Conservation (phyloP, 2,329 filamentous ascomycete genomes). For the Fusarium napiforme region DNA sequence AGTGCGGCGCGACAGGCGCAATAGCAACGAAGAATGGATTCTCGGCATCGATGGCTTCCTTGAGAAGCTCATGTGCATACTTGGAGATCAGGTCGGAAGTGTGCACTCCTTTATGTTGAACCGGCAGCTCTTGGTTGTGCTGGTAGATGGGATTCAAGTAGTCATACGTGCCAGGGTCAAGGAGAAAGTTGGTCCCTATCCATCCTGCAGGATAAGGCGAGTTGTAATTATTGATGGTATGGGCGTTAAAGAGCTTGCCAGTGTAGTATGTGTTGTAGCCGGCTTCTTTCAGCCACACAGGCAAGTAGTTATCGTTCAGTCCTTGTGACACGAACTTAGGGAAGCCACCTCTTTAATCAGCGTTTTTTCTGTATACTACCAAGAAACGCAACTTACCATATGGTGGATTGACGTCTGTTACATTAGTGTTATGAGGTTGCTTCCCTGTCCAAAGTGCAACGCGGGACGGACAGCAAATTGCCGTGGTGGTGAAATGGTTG, state of each 20-base stretch:
- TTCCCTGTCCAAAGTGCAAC: slow-evolving; percentile 74
- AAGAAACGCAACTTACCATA: background rate
- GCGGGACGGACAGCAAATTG: slow-evolving; percentile 74
- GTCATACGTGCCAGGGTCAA: slow-evolving; percentile 52
- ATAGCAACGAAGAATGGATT: slow-evolving; percentile 75
- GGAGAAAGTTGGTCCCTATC: slow-evolving; percentile 56
- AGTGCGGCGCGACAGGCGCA: slow-evolving; percentile 75
- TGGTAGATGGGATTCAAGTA: slow-evolving; percentile 63
- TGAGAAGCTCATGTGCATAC: slow-evolving; percentile 69
- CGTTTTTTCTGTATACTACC: background rate
- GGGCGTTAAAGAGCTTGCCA: slow-evolving; percentile 77
- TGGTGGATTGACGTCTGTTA: slow-evolving; percentile 55
- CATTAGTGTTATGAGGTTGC: slow-evolving; percentile 76
- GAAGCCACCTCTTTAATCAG: slow-evolving; percentile 55
- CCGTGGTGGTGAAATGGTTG: slow-evolving; percentile 73
- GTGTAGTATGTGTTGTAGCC: slow-evolving; percentile 79
- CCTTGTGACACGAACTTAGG: slow-evolving; percentile 74
- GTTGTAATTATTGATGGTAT: slow-evolving; percentile 70
- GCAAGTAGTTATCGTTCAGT: slow-evolving; percentile 74
- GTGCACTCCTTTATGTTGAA: slow-evolving; percentile 48
- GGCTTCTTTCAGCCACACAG: slow-evolving; percentile 74
- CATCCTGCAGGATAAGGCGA: slow-evolving; percentile 67
- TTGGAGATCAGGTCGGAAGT: slow-evolving; percentile 68
- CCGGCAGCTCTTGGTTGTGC: slow-evolving; percentile 52
- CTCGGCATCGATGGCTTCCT: slow-evolving; percentile 64